Evolutionary conservation across 768 basidiomycete genomes (phyloP).

Genomic region (Artomyces pyxidatus): DNA sequence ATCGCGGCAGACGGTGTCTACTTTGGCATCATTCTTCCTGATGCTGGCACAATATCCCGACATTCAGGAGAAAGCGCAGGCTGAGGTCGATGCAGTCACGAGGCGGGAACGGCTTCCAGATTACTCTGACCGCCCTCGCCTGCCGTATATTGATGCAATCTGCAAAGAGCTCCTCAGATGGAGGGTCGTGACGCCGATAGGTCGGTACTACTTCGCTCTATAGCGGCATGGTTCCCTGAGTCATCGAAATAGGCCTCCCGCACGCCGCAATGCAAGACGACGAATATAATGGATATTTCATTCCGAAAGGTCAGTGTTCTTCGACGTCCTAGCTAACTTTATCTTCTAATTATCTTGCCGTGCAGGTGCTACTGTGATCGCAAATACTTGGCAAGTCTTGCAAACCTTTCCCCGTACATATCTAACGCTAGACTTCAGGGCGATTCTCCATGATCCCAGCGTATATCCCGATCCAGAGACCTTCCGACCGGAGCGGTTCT

Average conservation of each 20-base stretch:
- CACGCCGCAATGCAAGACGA: conserved; percentile 18
- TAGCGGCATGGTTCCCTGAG: conserved; percentile 19
- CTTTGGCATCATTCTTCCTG: too few species aligned
- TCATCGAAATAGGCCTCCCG: conserved; percentile 18
- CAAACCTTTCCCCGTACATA: background rate
- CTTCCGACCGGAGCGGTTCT: conserved; percentile 23
- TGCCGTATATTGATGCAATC: too few species aligned
- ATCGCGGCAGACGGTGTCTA: background rate
- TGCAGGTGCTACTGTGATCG: conserved; percentile 13
- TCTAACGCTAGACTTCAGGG: conserved; percentile 1
- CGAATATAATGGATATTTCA: conserved; percentile 19
- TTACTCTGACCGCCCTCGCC: too few species aligned
- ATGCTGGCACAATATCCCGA: too few species aligned
- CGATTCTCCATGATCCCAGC: conserved; percentile 17
- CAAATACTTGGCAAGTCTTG: conserved; percentile 19
- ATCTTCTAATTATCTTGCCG: background rate
- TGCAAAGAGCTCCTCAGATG: too few species aligned
- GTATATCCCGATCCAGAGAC: conserved; percentile 20
- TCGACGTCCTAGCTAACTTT: background rate
- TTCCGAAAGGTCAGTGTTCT: conserved; percentile 18
- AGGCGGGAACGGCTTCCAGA: too few species aligned
- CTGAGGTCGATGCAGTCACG: too few species aligned
- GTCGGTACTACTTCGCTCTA: too few species aligned
- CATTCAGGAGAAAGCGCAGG: too few species aligned
- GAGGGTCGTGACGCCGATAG: too few species aligned